These are phyloP conservation scores for Trypanosoma conorhini DNA, from an alignment of 208 protist genomes.

Conservation along the genomic window DNA sequence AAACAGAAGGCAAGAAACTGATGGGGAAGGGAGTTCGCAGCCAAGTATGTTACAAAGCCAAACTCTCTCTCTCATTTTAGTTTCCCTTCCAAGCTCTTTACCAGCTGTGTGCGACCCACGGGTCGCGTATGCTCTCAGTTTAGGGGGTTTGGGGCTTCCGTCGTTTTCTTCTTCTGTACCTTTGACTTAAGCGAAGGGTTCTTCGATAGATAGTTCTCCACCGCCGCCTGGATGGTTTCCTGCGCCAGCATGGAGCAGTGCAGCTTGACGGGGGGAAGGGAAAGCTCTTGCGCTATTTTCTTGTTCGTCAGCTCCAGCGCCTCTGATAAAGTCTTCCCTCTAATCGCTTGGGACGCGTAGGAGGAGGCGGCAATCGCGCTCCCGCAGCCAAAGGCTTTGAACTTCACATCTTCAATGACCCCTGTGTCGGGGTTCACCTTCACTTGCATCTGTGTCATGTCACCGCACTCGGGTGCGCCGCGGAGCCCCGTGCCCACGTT, in stretches of 20 bases:
- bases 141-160: slow-evolving; percentile 6
- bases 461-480: slow-evolving; percentile 98
- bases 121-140: neutral
- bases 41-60: neutral
- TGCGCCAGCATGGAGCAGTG: slow-evolving; percentile 99
- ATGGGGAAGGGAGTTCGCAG: neutral
- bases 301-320: slow-evolving; percentile 97
- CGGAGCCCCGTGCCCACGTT: slow-evolving; percentile 99
- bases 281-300: slow-evolving; percentile 98
- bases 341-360: slow-evolving; percentile 98
- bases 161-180: slow-evolving; percentile 46
- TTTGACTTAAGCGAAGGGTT: slow-evolving; percentile 92
- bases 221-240: slow-evolving; percentile 98
- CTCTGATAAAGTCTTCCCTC: slow-evolving; percentile 98
- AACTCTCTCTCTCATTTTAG: slow-evolving; percentile 20
- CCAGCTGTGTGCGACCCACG: neutral
- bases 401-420: slow-evolving; percentile 95
- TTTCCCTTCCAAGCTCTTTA: slow-evolving; percentile 4
- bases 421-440: slow-evolving; percentile 92
- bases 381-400: slow-evolving; percentile 99
- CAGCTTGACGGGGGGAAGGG: slow-evolving; percentile 99
- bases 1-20: slow-evolving; percentile 11
- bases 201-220: slow-evolving; percentile 97
- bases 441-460: slow-evolving; percentile 99
- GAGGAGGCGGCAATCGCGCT: slow-evolving; percentile 98